Evolutionary conservation across 768 basidiomycete genomes (phyloP).

Genomic region (Trametes maxima): DNA sequence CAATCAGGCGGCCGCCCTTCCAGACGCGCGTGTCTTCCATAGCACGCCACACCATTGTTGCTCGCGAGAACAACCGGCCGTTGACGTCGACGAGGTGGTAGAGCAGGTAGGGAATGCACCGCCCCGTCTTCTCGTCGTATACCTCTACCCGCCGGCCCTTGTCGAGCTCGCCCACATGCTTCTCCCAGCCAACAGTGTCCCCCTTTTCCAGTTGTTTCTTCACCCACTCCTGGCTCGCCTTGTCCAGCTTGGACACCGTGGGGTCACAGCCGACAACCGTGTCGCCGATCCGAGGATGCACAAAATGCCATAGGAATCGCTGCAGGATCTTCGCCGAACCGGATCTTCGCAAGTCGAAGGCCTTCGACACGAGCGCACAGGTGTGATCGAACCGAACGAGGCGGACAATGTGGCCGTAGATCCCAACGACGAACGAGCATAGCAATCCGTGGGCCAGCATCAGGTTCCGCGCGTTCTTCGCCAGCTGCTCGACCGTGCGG

Average conservation of each 20-base stretch:
- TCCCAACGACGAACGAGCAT: slow-evolving; percentile 14
- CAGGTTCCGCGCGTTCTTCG: slow-evolving; percentile 16
- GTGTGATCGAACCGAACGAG: slow-evolving; percentile 23
- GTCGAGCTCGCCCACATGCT: not conserved
- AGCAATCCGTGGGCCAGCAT: slow-evolving; percentile 14
- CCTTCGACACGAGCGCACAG: slow-evolving; percentile 3
- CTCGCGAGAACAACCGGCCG: slow-evolving; percentile 15
- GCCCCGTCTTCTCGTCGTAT: not conserved
- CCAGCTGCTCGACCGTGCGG: slow-evolving; percentile 7
- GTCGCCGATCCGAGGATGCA: not conserved
- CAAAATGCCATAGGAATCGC: slow-evolving; percentile 19
- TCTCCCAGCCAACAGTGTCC: not conserved
- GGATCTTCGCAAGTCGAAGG: not conserved
- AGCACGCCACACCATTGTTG: slow-evolving; percentile 17
- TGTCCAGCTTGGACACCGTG: not conserved
- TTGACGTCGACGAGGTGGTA: slow-evolving; percentile 11
- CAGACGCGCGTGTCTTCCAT: slow-evolving; percentile 11
- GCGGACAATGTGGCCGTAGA: slow-evolving; percentile 13
- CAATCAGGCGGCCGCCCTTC: not conserved
- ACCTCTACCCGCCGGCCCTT: not conserved
- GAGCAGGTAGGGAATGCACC: not conserved
- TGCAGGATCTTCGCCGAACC: not conserved
- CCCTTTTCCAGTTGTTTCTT: not conserved
- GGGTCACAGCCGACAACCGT: slow-evolving; percentile 5
- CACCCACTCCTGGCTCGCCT: not conserved